These are phyloP conservation scores for Penicillium sp. DNA, from an alignment of 2,329 filamentous ascomycete species.

Conservation along the genomic window DNA sequence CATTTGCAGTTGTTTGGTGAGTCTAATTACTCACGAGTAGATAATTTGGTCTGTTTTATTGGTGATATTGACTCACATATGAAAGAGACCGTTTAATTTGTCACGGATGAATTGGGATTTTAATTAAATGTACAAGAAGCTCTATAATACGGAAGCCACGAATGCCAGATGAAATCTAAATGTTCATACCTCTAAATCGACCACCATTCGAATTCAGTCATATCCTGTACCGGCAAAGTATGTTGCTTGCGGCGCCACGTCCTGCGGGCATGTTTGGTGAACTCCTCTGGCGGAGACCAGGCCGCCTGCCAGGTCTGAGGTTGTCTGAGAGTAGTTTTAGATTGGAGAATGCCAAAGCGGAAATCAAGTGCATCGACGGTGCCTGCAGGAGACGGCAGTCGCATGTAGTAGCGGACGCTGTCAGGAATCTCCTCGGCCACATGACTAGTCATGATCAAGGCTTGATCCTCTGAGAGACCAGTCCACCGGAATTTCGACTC, in stretches of 20 bases:
- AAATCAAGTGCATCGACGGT: constrained; percentile 31
- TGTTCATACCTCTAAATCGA: constrained; percentile 3
- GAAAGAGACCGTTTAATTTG: background rate
- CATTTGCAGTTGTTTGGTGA: background rate
- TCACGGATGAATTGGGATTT: background rate
- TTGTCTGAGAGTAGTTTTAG: constrained; percentile 20
- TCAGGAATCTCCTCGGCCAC: constrained; percentile 85
- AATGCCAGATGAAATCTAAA: background rate
- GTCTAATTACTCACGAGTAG: background rate
- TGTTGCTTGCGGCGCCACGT: background rate
- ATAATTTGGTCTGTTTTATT: background rate
- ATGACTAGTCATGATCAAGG: constrained; percentile 89
- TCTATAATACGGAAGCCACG: background rate
- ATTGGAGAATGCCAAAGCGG: constrained; percentile 29
- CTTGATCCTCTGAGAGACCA: constrained; percentile 69
- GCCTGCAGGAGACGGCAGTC: constrained; percentile 57
- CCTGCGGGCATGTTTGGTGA: constrained; percentile 6
- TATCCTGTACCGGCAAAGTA: background rate
- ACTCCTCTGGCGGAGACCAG: constrained; percentile 26
- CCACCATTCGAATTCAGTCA: constrained; percentile 5
- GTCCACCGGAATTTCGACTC: constrained; percentile 21
- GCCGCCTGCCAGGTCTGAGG: constrained; percentile 28
- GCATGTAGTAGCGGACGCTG: constrained; percentile 79
- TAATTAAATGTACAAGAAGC: constrained; percentile 3
- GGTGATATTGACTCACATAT: background rate